Evolutionary conservation across 148 eudicot genomes (phyloP).

Genomic region (Persicaria tinctoria): DNA sequence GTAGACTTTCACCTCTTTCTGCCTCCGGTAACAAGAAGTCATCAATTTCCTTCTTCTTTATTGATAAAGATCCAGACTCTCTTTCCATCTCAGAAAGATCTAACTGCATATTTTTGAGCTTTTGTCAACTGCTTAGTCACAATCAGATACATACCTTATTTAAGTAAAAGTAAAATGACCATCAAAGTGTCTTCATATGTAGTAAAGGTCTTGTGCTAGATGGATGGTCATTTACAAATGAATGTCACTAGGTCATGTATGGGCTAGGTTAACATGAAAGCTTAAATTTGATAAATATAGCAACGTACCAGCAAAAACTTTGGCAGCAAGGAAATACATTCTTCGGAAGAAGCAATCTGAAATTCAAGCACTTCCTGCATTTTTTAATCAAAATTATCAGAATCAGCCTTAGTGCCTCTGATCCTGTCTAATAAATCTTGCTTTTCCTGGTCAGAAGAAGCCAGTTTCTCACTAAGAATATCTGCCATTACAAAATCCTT

Average conservation of each 20-base stretch:
- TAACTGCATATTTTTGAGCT: slow-evolving; percentile 24
- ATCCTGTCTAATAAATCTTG: slow-evolving; percentile 28
- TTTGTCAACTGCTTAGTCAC: slow-evolving; percentile 34
- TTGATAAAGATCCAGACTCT: slow-evolving; percentile 35
- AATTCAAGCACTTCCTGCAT: slow-evolving; percentile 52
- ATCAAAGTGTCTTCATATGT: too few relatives aligned
- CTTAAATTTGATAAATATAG: too few relatives aligned
- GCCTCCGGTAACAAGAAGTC: slow-evolving; percentile 30
- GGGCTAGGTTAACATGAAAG: too few relatives aligned
- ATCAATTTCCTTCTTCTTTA: slow-evolving; percentile 51
- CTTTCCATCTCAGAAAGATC: background rate
- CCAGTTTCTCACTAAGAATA: slow-evolving; percentile 55
- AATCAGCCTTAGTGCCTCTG: slow-evolving; percentile 52
- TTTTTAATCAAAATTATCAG: slow-evolving; percentile 49
- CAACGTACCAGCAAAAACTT: slow-evolving; percentile 21
- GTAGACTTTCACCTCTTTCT: slow-evolving; percentile 34
- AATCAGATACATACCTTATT: too few relatives aligned
- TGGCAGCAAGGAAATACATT: slow-evolving; percentile 47
- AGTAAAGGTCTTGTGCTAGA: too few relatives aligned
- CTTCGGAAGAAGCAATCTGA: slow-evolving; percentile 59
- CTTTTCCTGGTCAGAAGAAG: slow-evolving; percentile 59
- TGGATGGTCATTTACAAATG: too few relatives aligned
- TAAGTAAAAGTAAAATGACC: too few relatives aligned
- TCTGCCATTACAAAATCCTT: slow-evolving; percentile 82
- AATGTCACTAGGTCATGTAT: too few relatives aligned